Conservation (phyloP, 2,329 filamentous ascomycete genomes). For the Rhynchosporium graminicola region DNA sequence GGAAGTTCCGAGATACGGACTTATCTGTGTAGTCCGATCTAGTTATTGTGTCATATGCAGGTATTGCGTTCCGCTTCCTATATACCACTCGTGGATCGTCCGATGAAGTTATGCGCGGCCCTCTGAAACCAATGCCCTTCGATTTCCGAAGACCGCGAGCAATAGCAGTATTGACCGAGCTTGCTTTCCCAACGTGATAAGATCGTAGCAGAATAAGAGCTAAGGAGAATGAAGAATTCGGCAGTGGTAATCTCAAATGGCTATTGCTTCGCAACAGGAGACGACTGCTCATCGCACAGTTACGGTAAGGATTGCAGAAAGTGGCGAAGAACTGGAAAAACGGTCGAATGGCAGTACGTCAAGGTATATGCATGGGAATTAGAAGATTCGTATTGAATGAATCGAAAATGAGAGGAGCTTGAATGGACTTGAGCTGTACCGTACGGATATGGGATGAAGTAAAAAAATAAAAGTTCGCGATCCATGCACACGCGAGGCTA, state of each 20-base stretch:
- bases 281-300: conserved; percentile 14
- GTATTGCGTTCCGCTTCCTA: conserved; percentile 29
- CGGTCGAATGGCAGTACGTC: too few species aligned
- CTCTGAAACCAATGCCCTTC: conserved; percentile 38
- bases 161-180: conserved; percentile 69
- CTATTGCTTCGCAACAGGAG: not conserved
- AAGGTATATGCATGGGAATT: too few species aligned
- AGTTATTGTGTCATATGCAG: conserved; percentile 2
- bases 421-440: too few species aligned
- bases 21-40: not conserved
- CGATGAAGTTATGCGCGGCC: conserved; percentile 24
- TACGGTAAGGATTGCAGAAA: not conserved
- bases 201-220: conserved; percentile 16
- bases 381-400: too few species aligned
- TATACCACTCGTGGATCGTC: conserved; percentile 23
- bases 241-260: not conserved
- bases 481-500: too few species aligned
- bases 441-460: too few species aligned
- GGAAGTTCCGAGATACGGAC: not conserved
- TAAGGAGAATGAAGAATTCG: not conserved
- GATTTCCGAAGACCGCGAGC: conserved; percentile 62
- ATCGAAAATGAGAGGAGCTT: too few species aligned
- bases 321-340: too few species aligned
- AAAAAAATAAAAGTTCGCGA: too few species aligned
- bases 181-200: conserved; percentile 43